Percentiles rank a stretch among this genome's conserved stretches.
Evolutionary conservation across 768 basidiomycete species (phyloP).

Genomic region (Rhizopogon vinicolor): DNA sequence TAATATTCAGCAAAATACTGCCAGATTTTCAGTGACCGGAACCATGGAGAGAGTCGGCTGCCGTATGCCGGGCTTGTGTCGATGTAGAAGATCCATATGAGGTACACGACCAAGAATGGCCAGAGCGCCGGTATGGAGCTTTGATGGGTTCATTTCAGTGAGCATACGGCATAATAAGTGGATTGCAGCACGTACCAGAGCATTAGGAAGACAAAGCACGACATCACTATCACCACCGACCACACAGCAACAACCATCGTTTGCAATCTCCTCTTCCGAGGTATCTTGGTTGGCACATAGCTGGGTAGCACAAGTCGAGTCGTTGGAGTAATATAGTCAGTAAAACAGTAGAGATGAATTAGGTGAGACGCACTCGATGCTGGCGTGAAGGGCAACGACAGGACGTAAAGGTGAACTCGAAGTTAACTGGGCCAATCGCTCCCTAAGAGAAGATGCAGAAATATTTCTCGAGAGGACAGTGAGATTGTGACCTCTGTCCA

Average conservation of each 20-base stretch:
- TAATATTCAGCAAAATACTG: conserved; percentile 91
- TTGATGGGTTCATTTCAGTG: conserved; percentile 1
- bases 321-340: background rate
- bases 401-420: conserved; percentile 51
- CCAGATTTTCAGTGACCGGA: conserved; percentile 71
- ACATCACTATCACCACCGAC: conserved; percentile 77
- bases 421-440: conserved; percentile 55
- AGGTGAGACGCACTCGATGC: conserved; percentile 50
- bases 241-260: conserved; percentile 85
- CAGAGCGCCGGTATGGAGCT: conserved; percentile 89
- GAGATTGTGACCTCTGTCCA: conserved; percentile 30
- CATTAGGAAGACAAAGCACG: conserved; percentile 64
- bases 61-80: conserved; percentile 76
- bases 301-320: conserved; percentile 28
- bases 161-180: background rate
- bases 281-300: conserved; percentile 85
- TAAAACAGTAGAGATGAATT: conserved; percentile 22
- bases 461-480: conserved; percentile 42
- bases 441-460: conserved; percentile 60
- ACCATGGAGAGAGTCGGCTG: conserved; percentile 69
- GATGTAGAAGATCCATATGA: conserved; percentile 71
- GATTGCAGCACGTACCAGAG: conserved; percentile 55
- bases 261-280: conserved; percentile 81
- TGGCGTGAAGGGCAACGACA: conserved; percentile 63
- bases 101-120: conserved; percentile 76